These are phyloP conservation scores for Austroboletus festivus DNA, from an alignment of 768 basidiomycete species.

Conservation along the genomic window DNA sequence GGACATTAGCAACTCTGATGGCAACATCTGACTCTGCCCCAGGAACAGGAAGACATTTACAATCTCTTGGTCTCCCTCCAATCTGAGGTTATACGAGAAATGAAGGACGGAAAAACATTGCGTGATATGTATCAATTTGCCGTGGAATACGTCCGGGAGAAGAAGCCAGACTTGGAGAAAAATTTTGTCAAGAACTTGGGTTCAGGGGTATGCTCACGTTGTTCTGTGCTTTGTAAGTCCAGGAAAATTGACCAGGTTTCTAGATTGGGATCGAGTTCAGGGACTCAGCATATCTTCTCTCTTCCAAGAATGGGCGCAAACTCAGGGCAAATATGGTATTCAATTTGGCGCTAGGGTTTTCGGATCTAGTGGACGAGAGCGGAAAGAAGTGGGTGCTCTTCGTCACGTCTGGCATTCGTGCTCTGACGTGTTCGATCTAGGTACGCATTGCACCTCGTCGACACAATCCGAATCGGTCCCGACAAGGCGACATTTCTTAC, in stretches of 20 bases:
- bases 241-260: neutral
- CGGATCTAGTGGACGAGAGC: conserved; percentile 71
- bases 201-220: conserved; percentile 62
- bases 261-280: conserved; percentile 97
- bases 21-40: conserved; percentile 2
- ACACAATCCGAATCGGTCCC: conserved; percentile 78
- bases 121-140: conserved; percentile 85
- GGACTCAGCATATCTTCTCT: conserved; percentile 80
- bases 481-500: conserved; percentile 70
- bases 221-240: neutral
- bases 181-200: conserved; percentile 87
- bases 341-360: conserved; percentile 81
- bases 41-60: conserved; percentile 94
- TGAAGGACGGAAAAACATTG: conserved; percentile 74
- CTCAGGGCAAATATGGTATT: conserved; percentile 82
- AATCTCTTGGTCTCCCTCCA: conserved; percentile 75
- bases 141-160: conserved; percentile 63
- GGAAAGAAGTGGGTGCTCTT: conserved; percentile 64
- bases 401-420: neutral
- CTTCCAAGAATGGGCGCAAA: conserved; percentile 69
- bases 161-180: conserved; percentile 79
- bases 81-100: conserved; percentile 63
- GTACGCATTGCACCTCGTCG: conserved; percentile 84
- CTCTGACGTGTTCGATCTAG: conserved; percentile 36
- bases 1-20: neutral